A percentile compares a stretch with the other conserved stretches of the same genome.
phyloP scores from a whole-genome alignment of 768 basidiomycete species.

The Kwoniella botswanensis region DNA sequence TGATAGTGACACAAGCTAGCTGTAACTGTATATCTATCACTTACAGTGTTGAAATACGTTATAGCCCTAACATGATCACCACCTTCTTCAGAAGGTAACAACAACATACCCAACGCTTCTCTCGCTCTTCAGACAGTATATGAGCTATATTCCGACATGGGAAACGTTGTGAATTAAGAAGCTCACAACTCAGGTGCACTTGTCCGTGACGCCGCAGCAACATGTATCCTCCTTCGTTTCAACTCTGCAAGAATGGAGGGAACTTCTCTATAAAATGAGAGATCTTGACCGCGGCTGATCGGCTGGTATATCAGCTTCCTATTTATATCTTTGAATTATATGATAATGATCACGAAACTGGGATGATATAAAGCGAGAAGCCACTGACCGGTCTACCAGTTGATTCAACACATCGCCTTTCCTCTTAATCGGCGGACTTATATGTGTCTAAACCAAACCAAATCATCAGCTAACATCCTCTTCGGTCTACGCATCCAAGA shows the following conservation, averaged over 20 bases:
- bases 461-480: not conserved
- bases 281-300: slow-evolving; percentile 63
- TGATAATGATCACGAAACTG: no score
- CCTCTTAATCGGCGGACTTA: slow-evolving; percentile 58
- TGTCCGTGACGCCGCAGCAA: slow-evolving; percentile 79
- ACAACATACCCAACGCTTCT: slow-evolving; percentile 67
- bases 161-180: not conserved
- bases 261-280: slow-evolving; percentile 78
- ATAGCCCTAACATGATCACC: slow-evolving; percentile 54
- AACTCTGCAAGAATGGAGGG: slow-evolving; percentile 70
- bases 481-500: not conserved
- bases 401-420: slow-evolving; percentile 56
- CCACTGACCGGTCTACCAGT: slow-evolving; percentile 53
- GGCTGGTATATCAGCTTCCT: not conserved
- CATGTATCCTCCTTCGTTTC: slow-evolving; percentile 60
- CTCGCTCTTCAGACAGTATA: slow-evolving; percentile 65
- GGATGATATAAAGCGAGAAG: not conserved
- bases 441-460: slow-evolving; percentile 43
- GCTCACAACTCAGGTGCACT: slow-evolving; percentile 71
- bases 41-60: slow-evolving; percentile 58
- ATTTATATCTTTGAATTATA: no score
- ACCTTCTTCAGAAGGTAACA: slow-evolving; percentile 50
- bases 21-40: slow-evolving; percentile 7
- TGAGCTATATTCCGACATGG: slow-evolving; percentile 15
- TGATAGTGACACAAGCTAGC: not conserved